Percentiles rank a stretch among this genome's conserved stretches.
These are phyloP conservation scores for Cryptosporidium canis DNA, from an alignment of 169 alveolate species.

Conservation along the genomic window DNA sequence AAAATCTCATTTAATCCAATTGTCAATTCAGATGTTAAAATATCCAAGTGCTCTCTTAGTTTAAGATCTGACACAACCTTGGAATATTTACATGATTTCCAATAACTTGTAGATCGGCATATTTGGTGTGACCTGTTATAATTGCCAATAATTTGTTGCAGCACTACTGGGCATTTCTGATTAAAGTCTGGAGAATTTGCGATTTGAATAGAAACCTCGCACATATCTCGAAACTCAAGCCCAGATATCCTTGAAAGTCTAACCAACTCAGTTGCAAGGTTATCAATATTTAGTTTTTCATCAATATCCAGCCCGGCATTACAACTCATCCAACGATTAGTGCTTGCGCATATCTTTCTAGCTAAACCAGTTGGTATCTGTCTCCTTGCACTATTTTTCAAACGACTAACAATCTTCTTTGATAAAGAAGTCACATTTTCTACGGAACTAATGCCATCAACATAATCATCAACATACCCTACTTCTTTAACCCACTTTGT, in stretches of 20 bases:
- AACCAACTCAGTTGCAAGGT: conserved; percentile 51
- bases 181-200: conserved; percentile 60
- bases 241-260: conserved; percentile 60
- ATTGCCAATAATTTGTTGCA: conserved; percentile 25
- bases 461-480: conserved; percentile 27
- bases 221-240: conserved; percentile 70
- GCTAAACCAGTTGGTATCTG: conserved; percentile 44
- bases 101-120: conserved; percentile 62
- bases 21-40: conserved; percentile 35
- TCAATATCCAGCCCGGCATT: conserved; percentile 28
- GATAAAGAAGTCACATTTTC: background rate
- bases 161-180: conserved; percentile 57
- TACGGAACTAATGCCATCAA: background rate
- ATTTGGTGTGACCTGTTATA: conserved; percentile 52
- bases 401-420: background rate
- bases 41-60: conserved; percentile 47
- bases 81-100: conserved; percentile 59
- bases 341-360: conserved; percentile 57
- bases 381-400: conserved; percentile 26
- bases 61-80: conserved; percentile 23
- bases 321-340: conserved; percentile 71
- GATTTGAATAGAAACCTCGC: conserved; percentile 53
- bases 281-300: conserved; percentile 47
- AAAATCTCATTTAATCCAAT: conserved; percentile 50
- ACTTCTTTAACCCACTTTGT: conserved; percentile 64